These are phyloP conservation scores for Elaeagnus macrophylla DNA, from an alignment of 306 rosid genomes.

Conservation along the genomic window DNA sequence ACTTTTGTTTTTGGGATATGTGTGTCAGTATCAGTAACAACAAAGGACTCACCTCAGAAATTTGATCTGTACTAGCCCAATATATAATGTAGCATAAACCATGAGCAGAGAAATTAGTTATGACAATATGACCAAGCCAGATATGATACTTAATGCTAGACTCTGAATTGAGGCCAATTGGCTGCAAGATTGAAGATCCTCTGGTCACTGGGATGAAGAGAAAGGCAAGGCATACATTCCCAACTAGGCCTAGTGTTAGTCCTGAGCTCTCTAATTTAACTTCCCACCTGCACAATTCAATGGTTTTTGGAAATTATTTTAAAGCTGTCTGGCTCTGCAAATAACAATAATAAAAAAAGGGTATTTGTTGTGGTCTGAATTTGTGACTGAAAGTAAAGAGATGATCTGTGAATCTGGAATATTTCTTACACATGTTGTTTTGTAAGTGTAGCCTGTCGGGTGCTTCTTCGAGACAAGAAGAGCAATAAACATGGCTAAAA, in stretches of 20 bases:
- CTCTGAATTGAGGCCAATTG: conserved; percentile 46
- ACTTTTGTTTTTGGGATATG: too few species aligned
- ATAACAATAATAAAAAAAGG: not conserved
- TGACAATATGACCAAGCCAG: conserved; percentile 42
- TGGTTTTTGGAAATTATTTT: not conserved
- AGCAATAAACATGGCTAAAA: conserved; percentile 32
- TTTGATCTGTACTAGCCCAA: conserved; percentile 37
- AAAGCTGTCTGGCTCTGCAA: not conserved
- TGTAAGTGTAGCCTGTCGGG: conserved; percentile 19
- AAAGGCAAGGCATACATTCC: conserved; percentile 35
- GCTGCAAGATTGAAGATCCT: conserved; percentile 44
- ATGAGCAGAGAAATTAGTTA: conserved; percentile 38
- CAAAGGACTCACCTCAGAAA: conserved; percentile 33
- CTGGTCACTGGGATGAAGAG: conserved; percentile 48
- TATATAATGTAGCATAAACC: conserved; percentile 31
- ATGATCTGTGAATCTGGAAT: not conserved
- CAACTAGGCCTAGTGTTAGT: conserved; percentile 37
- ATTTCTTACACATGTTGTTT: conserved; percentile 29
- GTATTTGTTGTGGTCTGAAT: too few species aligned
- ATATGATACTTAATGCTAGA: conserved; percentile 44
- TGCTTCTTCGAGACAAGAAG: conserved; percentile 34
- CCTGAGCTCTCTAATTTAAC: conserved; percentile 35
- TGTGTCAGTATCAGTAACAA: too few species aligned
- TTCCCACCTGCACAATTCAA: conserved; percentile 40
- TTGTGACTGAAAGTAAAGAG: too few species aligned